phyloP scores from a whole-genome alignment of 1,284 basidiomycete genomes.

The Termitomyces sp. region DNA sequence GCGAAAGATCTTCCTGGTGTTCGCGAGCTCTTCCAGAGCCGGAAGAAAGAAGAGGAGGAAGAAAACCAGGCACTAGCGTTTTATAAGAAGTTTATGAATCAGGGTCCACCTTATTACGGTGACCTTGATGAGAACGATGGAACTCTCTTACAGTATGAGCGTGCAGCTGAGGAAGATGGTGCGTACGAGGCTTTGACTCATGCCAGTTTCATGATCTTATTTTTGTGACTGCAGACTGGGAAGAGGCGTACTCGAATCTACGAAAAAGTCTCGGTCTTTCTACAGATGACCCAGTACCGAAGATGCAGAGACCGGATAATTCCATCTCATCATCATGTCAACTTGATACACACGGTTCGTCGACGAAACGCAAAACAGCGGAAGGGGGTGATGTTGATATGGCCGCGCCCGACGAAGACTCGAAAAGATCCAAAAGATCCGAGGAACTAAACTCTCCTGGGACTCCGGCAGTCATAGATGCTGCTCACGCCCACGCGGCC shows the following conservation, averaged over 20 bases:
- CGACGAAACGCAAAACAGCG: neutral
- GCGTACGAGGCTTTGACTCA: constrained; percentile 17
- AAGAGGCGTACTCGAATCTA: constrained; percentile 55
- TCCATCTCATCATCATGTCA: neutral
- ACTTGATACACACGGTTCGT: neutral
- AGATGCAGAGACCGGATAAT: constrained; percentile 41
- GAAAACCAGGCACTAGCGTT: constrained; percentile 73
- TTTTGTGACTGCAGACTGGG: constrained; percentile 53
- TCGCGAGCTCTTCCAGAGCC: constrained; percentile 85
- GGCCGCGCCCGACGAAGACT: constrained; percentile 24
- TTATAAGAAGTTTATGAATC: constrained; percentile 88
- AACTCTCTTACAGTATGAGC: constrained; percentile 67
- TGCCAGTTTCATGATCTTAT: neutral
- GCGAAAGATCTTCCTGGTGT: constrained; percentile 97
- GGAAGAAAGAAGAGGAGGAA: constrained; percentile 79
- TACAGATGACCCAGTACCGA: constrained; percentile 44
- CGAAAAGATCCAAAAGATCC: neutral
- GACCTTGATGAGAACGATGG: constrained; percentile 85
- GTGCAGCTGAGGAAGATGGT: constrained; percentile 73
- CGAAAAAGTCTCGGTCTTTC: constrained; percentile 52
- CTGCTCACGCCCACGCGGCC: constrained; percentile 42
- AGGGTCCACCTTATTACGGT: constrained; percentile 88
- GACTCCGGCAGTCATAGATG: constrained; percentile 17
- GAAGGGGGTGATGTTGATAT: constrained; percentile 33
- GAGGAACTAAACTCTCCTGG: constrained; percentile 10